Evolutionary conservation across 257 asterid genomes (phyloP).

Genomic region (Fraxinus cuspidata): DNA sequence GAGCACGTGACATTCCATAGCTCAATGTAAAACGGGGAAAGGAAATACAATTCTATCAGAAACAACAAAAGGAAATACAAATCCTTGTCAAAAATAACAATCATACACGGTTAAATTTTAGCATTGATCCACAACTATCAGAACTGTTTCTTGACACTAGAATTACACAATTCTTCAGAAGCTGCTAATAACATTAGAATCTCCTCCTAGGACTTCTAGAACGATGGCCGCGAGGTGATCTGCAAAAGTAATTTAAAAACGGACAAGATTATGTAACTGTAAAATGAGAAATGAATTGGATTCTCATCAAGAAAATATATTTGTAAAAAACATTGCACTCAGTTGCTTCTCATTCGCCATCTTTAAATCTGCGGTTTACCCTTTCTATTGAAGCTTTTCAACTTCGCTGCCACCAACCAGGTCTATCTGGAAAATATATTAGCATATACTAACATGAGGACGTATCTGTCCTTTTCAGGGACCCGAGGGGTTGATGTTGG

Average conservation of each 20-base stretch:
- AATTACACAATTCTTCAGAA: conserved; percentile 14
- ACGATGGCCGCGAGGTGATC: conserved; percentile 87
- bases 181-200: conserved; percentile 35
- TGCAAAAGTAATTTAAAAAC: conserved; percentile 31
- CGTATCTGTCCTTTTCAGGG: not conserved
- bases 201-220: conserved; percentile 95
- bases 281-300: not conserved
- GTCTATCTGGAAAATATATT: too few species aligned
- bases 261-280: not conserved
- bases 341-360: not conserved
- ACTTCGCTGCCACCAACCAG: not conserved
- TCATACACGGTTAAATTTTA: conserved; percentile 15
- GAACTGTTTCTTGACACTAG: conserved; percentile 33
- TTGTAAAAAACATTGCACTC: not conserved
- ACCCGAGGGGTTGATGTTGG: not conserved
- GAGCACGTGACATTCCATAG: not conserved
- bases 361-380: not conserved
- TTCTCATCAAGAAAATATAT: not conserved
- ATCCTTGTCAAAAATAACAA: not conserved
- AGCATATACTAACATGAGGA: not conserved
- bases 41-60: not conserved
- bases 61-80: not conserved
- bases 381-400: not conserved
- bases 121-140: conserved; percentile 22
- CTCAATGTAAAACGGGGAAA: not conserved